These are phyloP conservation scores for Arthroderma sp. DNA, from an alignment of 2,329 filamentous ascomycete species.

Conservation along the genomic window DNA sequence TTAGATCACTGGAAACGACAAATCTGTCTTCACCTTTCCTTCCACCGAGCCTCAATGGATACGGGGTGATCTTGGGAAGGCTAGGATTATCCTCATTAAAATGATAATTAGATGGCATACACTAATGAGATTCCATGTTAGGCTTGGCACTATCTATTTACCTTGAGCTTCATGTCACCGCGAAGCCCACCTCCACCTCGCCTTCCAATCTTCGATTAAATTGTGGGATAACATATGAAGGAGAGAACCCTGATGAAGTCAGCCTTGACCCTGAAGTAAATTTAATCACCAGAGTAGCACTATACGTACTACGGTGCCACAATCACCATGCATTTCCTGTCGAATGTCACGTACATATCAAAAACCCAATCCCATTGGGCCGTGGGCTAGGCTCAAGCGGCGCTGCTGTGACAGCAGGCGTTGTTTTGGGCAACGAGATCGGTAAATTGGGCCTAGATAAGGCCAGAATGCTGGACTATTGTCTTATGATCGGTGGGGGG, in stretches of 20 bases:
- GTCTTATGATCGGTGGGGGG: constrained; percentile 73
- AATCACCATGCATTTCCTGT: constrained; percentile 70
- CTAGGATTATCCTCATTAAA: not conserved
- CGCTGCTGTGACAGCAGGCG: constrained; percentile 87
- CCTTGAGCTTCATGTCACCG: constrained; percentile 74
- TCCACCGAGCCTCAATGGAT: not conserved
- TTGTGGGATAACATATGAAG: constrained; percentile 84
- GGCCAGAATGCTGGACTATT: constrained; percentile 84
- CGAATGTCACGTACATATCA: constrained; percentile 84
- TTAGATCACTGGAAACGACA: not conserved
- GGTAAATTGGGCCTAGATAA: constrained; percentile 66
- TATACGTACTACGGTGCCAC: constrained; percentile 92
- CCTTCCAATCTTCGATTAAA: constrained; percentile 56
- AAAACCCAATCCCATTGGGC: constrained; percentile 88
- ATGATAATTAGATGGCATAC: not conserved
- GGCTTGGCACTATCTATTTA: constrained; percentile 88
- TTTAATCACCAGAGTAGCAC: constrained; percentile 82
- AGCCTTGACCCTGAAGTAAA: constrained; percentile 75
- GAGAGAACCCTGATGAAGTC: constrained; percentile 60
- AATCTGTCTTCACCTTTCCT: not conserved
- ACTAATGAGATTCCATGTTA: constrained; percentile 6
- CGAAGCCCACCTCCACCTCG: constrained; percentile 43
- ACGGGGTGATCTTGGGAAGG: not conserved
- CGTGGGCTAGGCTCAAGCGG: constrained; percentile 90
- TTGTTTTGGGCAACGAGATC: constrained; percentile 82